A percentile compares a stretch with the other conserved stretches of the same genome.
phyloP scores from a whole-genome alignment of 805 yeast species.

The Schwanniomyces sp. region DNA sequence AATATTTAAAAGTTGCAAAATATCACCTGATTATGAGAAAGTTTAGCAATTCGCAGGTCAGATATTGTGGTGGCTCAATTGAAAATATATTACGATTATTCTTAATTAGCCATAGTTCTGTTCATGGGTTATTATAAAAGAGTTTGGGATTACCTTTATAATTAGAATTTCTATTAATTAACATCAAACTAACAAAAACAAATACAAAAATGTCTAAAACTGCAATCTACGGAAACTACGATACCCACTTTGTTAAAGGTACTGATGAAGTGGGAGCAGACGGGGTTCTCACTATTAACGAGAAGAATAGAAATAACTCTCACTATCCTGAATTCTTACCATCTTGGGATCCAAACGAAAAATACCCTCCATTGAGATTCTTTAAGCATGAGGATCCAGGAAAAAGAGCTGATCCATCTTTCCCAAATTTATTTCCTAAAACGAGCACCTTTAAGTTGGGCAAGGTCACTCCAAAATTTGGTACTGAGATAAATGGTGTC shows the following conservation, averaged over 20 bases:
- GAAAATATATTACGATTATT: not conserved
- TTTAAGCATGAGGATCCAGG: constrained; percentile 66
- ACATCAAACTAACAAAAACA: not conserved
- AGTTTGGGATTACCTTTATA: not conserved
- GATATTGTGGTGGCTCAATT: constrained; percentile 1
- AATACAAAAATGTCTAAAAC: constrained; percentile 4
- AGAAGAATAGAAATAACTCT: constrained; percentile 31
- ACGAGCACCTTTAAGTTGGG: constrained; percentile 26
- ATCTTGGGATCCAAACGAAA: constrained; percentile 63
- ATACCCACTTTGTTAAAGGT: constrained; percentile 51
- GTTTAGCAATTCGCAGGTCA: not conserved
- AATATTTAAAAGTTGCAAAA: not conserved
- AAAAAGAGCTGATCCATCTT: constrained; percentile 58
- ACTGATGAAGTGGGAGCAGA: constrained; percentile 49
- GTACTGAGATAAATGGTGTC: constrained; percentile 60
- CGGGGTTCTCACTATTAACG: constrained; percentile 49
- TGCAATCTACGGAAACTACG: constrained; percentile 32
- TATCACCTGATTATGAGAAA: not conserved
- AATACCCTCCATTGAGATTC: constrained; percentile 50
- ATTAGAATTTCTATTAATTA: not conserved
- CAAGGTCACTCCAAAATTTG: constrained; percentile 65
- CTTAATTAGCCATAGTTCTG: not conserved
- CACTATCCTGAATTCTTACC: constrained; percentile 61
- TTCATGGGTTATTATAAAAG: not conserved
- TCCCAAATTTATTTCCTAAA: constrained; percentile 51